Conservation (phyloP, 2,329 filamentous ascomycete species). For the Madurella fahalii region DNA sequence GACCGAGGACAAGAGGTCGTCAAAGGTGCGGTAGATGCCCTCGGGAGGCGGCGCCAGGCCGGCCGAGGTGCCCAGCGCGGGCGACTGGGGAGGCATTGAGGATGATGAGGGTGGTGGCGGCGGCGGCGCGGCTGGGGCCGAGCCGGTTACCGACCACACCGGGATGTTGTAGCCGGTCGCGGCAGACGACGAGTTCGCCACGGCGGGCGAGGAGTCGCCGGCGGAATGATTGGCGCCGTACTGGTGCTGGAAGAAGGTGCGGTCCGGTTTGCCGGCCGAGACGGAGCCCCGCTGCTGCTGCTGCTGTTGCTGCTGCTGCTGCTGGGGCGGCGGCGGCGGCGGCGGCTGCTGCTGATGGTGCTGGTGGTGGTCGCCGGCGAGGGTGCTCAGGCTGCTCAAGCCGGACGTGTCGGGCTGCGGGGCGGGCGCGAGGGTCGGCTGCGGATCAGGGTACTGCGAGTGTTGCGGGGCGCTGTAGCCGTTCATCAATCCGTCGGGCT, state of each 20-base stretch:
- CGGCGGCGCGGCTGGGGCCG: slow-evolving; percentile 1
- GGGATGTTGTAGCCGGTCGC: slow-evolving; percentile 23
- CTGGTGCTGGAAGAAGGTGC: slow-evolving; percentile 24
- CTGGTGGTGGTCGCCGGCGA: slow-evolving; percentile 23
- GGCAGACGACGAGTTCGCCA: slow-evolving; percentile 20
- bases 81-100: slow-evolving; percentile 44
- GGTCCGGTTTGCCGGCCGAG: slow-evolving; percentile 13
- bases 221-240: slow-evolving; percentile 21
- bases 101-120: slow-evolving; percentile 25
- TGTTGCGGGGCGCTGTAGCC: slow-evolving; percentile 26
- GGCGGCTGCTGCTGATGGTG: slow-evolving; percentile 20
- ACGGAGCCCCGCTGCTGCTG: slow-evolving; percentile 12
- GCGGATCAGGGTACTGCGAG: slow-evolving; percentile 25
- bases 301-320: slow-evolving; percentile 21
- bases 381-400: slow-evolving; percentile 24
- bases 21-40: slow-evolving; percentile 56
- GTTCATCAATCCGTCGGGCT: slow-evolving; percentile 27
- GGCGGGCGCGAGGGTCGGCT: slow-evolving; percentile 21
- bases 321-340: slow-evolving; percentile 12
- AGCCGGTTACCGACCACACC: slow-evolving; percentile 15
- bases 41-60: slow-evolving; percentile 53
- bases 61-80: slow-evolving; percentile 32
- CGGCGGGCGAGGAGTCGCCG: slow-evolving; percentile 21
- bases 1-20: slow-evolving; percentile 54
- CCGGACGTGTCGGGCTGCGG: slow-evolving; percentile 25